These are phyloP conservation scores for Ogataea philodendri DNA, from an alignment of 805 yeast genomes.

Conservation along the genomic window DNA sequence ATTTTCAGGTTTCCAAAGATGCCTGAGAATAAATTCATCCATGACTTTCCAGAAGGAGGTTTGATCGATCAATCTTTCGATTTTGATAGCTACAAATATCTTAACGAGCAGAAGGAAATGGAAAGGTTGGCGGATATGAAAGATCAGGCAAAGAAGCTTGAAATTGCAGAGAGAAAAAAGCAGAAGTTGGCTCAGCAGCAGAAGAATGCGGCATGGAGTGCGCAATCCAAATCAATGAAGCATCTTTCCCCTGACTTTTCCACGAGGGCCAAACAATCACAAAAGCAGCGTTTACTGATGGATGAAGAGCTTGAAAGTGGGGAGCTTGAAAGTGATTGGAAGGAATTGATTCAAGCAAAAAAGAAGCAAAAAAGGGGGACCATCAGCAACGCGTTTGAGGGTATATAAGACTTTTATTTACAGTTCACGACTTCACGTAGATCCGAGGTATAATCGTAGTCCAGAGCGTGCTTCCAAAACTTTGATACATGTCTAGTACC, in stretches of 20 bases:
- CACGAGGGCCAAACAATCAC: too few relatives aligned
- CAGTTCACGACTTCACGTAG: background rate
- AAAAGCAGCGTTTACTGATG: background rate
- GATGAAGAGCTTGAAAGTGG: constrained; percentile 29
- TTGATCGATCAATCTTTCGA: constrained; percentile 64
- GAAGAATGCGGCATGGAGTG: background rate
- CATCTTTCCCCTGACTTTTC: too few relatives aligned
- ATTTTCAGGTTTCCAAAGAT: constrained; percentile 82
- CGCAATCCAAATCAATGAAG: constrained; percentile 41
- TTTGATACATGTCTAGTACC: constrained; percentile 89
- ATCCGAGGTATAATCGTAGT: constrained; percentile 23
- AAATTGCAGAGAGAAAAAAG: constrained; percentile 50
- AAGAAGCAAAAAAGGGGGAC: constrained; percentile 54
- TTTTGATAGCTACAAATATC: constrained; percentile 64
- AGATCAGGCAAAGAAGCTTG: constrained; percentile 41
- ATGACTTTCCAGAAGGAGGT: constrained; percentile 64
- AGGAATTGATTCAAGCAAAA: constrained; percentile 64
- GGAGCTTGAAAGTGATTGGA: constrained; percentile 77
- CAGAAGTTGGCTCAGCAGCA: constrained; percentile 60
- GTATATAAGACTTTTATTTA: constrained; percentile 32
- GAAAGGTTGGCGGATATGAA: constrained; percentile 51
- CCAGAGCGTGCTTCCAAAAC: constrained; percentile 77
- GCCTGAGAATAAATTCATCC: constrained; percentile 77
- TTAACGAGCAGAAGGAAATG: constrained; percentile 62
- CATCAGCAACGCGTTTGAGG: constrained; percentile 63